Evolutionary conservation across 176 grass and related monocot genomes (phyloP).

Genomic region (Sorghum bicolor): Sorghum_bicolor_NCBIv3 NC_012873.2:59918001-59918500

Average conservation of each 20-base stretch:
- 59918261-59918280: background rate
- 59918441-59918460: constrained; percentile 98
- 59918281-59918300: constrained; percentile 6
- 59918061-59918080: constrained; percentile 81
- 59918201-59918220: background rate
- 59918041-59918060: constrained; percentile 59
- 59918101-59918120: constrained; percentile 69
- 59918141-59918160: constrained; percentile 91
- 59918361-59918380: constrained; percentile 97
- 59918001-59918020: constrained; percentile 40
- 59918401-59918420: constrained; percentile 91
- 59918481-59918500: constrained; percentile 85
- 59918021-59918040: constrained; percentile 73
- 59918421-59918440: constrained; percentile 92
- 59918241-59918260: background rate
- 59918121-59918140: constrained; percentile 75
- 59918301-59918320: background rate
- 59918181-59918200: background rate
- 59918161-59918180: background rate
- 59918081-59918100: constrained; percentile 66
- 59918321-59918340: constrained; percentile 41
- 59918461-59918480: constrained; percentile 67
- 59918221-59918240: background rate
- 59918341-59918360: constrained; percentile 90
- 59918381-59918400: constrained; percentile 95